Evolutionary conservation across 495 filamentous ascomycete genomes (phyloP).

Genomic region (Elaphomyces granulatus): DNA sequence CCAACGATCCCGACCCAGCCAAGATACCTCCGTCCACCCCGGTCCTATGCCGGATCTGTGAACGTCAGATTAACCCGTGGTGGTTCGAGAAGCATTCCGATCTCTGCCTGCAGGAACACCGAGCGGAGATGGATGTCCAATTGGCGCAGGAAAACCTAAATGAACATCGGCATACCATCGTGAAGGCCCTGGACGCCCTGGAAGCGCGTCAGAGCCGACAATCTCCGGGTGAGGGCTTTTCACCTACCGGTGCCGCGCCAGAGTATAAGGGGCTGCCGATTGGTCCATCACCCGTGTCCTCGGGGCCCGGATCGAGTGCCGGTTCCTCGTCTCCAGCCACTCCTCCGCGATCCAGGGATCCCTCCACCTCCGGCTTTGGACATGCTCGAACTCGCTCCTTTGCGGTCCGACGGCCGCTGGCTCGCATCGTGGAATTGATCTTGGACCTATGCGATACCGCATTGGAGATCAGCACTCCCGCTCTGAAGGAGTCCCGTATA

Average conservation of each 20-base stretch:
- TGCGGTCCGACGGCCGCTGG: slow-evolving; percentile 73
- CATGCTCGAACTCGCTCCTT: slow-evolving; percentile 70
- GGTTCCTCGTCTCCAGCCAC: slow-evolving; percentile 57
- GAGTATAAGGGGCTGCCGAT: slow-evolving; percentile 90
- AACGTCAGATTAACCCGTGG: slow-evolving; percentile 96
- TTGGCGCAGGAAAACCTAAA: slow-evolving; percentile 81
- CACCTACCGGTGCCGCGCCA: slow-evolving; percentile 39
- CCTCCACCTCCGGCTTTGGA: slow-evolving; percentile 54
- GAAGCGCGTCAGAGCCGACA: slow-evolving; percentile 65
- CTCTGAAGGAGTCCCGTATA: slow-evolving; percentile 62
- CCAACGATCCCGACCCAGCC: slow-evolving; percentile 74
- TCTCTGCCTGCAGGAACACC: slow-evolving; percentile 87
- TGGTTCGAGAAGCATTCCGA: slow-evolving; percentile 99
- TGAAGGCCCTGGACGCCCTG: slow-evolving; percentile 83
- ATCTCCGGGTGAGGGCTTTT: slow-evolving; percentile 39
- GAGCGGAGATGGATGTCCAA: slow-evolving; percentile 94
- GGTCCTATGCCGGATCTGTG: slow-evolving; percentile 91
- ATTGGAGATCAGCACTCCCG: slow-evolving; percentile 83
- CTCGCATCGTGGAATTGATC: slow-evolving; percentile 84
- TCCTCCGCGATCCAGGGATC: slow-evolving; percentile 61
- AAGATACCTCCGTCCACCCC: slow-evolving; percentile 77
- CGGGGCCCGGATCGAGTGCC: slow-evolving; percentile 46
- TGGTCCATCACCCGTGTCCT: slow-evolving; percentile 49
- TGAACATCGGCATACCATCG: slow-evolving; percentile 93
- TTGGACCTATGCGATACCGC: slow-evolving; percentile 93